Evolutionary conservation across 164 flowering plant species (phyloP), one percentile per base, ranked within the genome.

Genomic region (Chloranthus sessilifolius): DNA sequence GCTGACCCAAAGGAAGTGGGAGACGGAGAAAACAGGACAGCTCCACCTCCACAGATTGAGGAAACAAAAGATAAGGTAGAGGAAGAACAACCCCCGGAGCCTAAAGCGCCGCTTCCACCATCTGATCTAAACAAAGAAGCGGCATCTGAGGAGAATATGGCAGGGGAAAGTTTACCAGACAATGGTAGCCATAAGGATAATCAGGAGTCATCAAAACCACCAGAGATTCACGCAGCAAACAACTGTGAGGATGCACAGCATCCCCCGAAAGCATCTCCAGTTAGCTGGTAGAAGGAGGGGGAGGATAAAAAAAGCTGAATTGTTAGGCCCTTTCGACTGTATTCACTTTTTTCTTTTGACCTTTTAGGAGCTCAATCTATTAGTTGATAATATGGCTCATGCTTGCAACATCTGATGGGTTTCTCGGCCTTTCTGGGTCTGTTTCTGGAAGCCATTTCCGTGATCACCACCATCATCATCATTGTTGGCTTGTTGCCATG

Each of bases 201-300:
- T 46, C 51, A 36, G 15, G 56, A 38, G 7, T 25, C 43, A 8
- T 25, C 43, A 8, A 43, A 50, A 21, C 36, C 44, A 0, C 23
- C 43, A 15, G 60, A 58, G 24, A 31, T 19, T 0, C 46, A 39
- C 2, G n/a, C 43, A 22, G 3, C 56, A 2, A 14, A 19, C 3
- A 59, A 44, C 1, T 26, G 45, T 7, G 56, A 36, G 58, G 67
- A 54, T 28, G 62, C 47, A 43, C 43, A 45, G 33, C 55, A 51
- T 46, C 62, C 58, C 10, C 68, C 64, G 1, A 58, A 62, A 33
- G 33, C 66, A 50, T 46, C 60, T 21, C 28, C 61, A 22, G 59
- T 55, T 20, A 54, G 59, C 61, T 58, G 58, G 44, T 58, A 47
- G 59, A 52, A 7, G 11, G 24, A 4, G 25, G 48, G 60, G 61